Base-by-base conservation (phyloP, 768 basidiomycete species). In the Mycena albidolilacea region DNA sequence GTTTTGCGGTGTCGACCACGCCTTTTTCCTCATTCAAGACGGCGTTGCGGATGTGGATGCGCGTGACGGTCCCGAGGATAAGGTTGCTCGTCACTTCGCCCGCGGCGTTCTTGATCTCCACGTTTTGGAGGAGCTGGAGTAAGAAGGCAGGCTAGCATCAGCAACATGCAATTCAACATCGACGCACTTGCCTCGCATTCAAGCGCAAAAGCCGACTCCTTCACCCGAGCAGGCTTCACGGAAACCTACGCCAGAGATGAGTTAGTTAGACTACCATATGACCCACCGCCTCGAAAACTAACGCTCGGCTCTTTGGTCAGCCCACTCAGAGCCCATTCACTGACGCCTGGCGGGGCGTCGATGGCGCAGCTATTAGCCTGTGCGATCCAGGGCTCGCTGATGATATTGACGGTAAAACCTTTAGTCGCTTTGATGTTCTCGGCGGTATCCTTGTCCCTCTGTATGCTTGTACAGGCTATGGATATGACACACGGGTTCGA, bases 371-470 rank as follows among this genome's bases (percentile, higher is more conserved):
- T 79, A 73, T 92, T 92, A 5, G 91, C 90, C 10, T 89, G 87
- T 69, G 88, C 87, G 46, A 89, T 77, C 82, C 90, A 92, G 0
- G 92, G 86, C 79, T 94, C 91, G 75, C 92, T 93, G 79, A 96
- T 92, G 59, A 93, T 90, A 74, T 92, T 93, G 52, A 92, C 89
- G 5, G 90, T 91, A 79, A 95, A 95, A 37, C 89, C 87, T 73
- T 91, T 91, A 15, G 89, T 91, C 0, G 84, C 83, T 65, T 85
- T 84, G 77, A 95, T 92, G 64, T 95, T 95, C 54, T 82, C 82
- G n/a, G 85, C 82, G 14, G 91, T 92, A 76, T 95, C 93, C 83
- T 90, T 89, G 69, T 78, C 61, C 54, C 57, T 73, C 4, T 80
- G 65, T 17, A 68, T 69, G 54, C 78, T 82, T 21, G 79, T 75